Conservation (phyloP, 305 asterid species). For the Fraxinus ornus region DNA sequence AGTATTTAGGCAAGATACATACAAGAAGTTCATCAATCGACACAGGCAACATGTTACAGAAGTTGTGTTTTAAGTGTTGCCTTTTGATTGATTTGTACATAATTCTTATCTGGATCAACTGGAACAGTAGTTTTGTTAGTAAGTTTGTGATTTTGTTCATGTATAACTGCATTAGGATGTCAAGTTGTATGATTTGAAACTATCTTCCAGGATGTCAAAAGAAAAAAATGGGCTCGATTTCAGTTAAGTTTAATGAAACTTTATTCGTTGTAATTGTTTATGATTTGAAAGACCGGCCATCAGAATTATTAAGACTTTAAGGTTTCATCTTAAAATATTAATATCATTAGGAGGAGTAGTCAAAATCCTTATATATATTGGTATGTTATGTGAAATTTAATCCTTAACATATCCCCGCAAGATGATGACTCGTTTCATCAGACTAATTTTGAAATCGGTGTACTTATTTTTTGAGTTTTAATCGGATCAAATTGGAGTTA, state of each 20-base stretch:
- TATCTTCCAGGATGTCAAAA: neutral
- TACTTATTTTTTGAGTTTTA: too few relatives aligned
- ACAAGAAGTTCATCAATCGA: slow-evolving; percentile 14
- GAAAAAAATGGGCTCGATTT: neutral
- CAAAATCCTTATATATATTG: too few relatives aligned
- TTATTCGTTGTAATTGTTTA: neutral
- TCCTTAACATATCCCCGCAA: too few relatives aligned
- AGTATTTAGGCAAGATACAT: slow-evolving; percentile 14
- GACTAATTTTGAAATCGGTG: too few relatives aligned
- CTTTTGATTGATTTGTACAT: slow-evolving; percentile 9
- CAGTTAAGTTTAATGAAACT: neutral
- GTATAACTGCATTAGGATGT: neutral
- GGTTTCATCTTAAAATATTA: too few relatives aligned
- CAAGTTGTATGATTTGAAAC: neutral
- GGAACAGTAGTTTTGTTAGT: slow-evolving; percentile 1
- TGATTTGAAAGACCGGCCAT: neutral
- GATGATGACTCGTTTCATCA: too few relatives aligned
- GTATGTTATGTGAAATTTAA: too few relatives aligned
- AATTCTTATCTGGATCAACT: slow-evolving; percentile 5
- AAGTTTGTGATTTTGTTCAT: neutral
- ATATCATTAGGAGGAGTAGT: too few relatives aligned
- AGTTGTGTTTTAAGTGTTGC: neutral
- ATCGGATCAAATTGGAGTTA: too few relatives aligned
- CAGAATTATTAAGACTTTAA: too few relatives aligned
- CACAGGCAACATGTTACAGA: neutral